Base-by-base conservation (phyloP, 768 basidiomycete genomes). In the Suillus fuscotomentosus region DNA sequence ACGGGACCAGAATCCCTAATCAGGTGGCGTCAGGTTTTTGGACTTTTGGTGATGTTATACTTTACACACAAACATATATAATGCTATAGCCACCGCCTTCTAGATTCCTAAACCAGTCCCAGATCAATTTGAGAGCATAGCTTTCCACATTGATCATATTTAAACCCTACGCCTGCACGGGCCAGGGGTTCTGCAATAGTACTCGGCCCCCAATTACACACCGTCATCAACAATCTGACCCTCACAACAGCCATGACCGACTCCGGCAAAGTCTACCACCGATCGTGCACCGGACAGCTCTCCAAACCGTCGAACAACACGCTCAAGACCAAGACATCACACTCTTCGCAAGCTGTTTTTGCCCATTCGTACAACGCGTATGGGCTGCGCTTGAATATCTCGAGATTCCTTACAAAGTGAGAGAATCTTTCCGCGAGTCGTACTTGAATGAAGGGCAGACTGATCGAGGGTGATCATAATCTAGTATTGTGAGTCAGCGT, bases 311-410 rank as follows among this genome's bases (percentile, higher is more conserved):
- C 17, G 74, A 84, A 27, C 75, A 72, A 0, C 90, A 90, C 45
- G 63, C 72, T 24, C 69, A 66, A 15, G 77, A 81, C 3, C 74
- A 82, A 69, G 82, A 86, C 60, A 85, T 90, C 66, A 88, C 84
- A 0, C 79, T 94, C 27, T 93, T 91, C 67, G 87, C 81, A 10
- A 82, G 85, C 60, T 91, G 89, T 71, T 91, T 91, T 70, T 92
- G 91, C 71, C 90, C 91, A 0, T 94, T 94, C 71, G 92, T 93
- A 2, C 91, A 94, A 73, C 82, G 92, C 20, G 90, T 85, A 2
- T 95, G 93, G 92, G 82, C 87, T 22, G 83, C 86, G 0, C 79
- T 94, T 41, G 91, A 94, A 73, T 82, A 84, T 66, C 83, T 92
- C 27, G 82, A 80, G 2, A 84, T 93, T 53, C 84, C 86, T 3